These are phyloP conservation scores for Brassica juncea DNA, from an alignment of 345 rosid genomes.

Conservation along the genomic window DNA sequence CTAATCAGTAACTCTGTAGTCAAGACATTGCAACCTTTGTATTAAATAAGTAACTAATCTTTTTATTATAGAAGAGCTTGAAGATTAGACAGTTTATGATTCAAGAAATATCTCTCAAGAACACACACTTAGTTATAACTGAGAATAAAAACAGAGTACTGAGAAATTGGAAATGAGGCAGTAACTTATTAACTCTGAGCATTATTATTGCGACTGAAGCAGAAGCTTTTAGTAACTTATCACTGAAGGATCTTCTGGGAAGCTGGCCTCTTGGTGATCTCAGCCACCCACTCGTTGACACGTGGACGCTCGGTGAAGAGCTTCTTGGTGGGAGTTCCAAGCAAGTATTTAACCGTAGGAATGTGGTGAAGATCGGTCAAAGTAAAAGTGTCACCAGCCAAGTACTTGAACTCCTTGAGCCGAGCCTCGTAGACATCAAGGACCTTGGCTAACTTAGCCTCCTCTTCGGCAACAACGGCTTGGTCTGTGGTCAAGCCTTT, in stretches of 20 bases:
- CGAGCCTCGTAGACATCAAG: slow-evolving; percentile 73
- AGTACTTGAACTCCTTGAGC: slow-evolving; percentile 56
- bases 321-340: slow-evolving; percentile 50
- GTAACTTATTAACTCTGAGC: slow-evolving; percentile 32
- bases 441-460: slow-evolving; percentile 52
- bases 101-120: slow-evolving; percentile 15
- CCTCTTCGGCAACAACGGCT: slow-evolving; percentile 56
- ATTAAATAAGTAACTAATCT: background rate
- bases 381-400: slow-evolving; percentile 65
- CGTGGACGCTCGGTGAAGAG: slow-evolving; percentile 51
- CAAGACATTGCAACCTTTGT: slow-evolving; percentile 2
- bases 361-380: slow-evolving; percentile 78
- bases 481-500: slow-evolving; percentile 53
- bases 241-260: slow-evolving; percentile 55
- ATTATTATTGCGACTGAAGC: slow-evolving; percentile 27
- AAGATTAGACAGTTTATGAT: background rate
- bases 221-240: background rate
- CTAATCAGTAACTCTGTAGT: slow-evolving; percentile 2
- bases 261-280: slow-evolving; percentile 65
- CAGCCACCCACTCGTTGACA: slow-evolving; percentile 57
- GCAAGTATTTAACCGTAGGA: slow-evolving; percentile 48
- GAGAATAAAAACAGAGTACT: slow-evolving; percentile 16
- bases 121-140: background rate
- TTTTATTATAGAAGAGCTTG: background rate
- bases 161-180: slow-evolving; percentile 11